phyloP scores from a whole-genome alignment of 495 filamentous ascomycete species.

The Melanomma pulvis-pyrius region DNA sequence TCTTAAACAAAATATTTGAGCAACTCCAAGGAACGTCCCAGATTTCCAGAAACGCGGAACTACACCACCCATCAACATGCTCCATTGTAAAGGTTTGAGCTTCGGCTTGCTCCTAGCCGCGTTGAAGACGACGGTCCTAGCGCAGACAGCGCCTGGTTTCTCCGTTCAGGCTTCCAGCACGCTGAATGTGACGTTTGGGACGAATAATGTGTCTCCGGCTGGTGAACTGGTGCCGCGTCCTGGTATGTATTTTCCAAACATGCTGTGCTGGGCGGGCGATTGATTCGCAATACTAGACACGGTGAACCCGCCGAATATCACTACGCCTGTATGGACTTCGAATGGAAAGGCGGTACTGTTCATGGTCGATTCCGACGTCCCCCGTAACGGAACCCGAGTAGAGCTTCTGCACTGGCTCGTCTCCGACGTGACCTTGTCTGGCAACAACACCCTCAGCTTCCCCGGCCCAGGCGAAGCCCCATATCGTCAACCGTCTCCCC shows the following conservation, averaged over 20 bases:
- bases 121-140: not conserved
- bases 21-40: not conserved
- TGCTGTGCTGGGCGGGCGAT: not conserved
- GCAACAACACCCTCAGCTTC: constrained; percentile 10
- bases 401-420: constrained; percentile 51
- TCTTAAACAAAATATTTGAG: not conserved
- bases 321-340: constrained; percentile 9
- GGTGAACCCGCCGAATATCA: constrained; percentile 25
- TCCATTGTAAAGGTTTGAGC: not conserved
- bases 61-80: not conserved
- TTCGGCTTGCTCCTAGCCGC: not conserved
- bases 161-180: not conserved
- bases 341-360: constrained; percentile 36
- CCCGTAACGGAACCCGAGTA: constrained; percentile 36
- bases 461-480: constrained; percentile 12
- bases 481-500: constrained; percentile 49
- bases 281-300: constrained; percentile 17
- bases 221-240: constrained; percentile 30
- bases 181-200: constrained; percentile 22
- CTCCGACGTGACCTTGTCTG: constrained; percentile 35
- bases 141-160: constrained; percentile 18
- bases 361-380: constrained; percentile 48
- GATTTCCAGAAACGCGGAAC: not conserved
- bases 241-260: constrained; percentile 7
- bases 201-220: constrained; percentile 18